phyloP scores from a whole-genome alignment of 768 basidiomycete species.

The Lactarius psammicola region DNA sequence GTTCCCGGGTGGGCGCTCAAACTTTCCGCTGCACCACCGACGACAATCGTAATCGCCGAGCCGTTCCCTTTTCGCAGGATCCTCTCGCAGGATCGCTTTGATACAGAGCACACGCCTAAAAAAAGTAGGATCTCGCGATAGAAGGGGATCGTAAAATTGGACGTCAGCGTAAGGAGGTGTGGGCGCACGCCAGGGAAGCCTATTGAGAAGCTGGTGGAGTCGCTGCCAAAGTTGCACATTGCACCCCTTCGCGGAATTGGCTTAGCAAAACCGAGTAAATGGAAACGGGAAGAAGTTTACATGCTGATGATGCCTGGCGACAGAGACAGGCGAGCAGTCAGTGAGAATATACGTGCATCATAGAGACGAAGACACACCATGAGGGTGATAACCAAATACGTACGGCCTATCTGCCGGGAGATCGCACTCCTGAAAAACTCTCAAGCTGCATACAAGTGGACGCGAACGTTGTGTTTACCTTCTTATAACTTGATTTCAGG shows the following conservation, averaged over 20 bases:
- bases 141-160: constrained; percentile 89
- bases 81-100: constrained; percentile 85
- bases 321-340: neutral
- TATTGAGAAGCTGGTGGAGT: constrained; percentile 91
- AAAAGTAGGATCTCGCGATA: constrained; percentile 89
- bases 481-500: constrained; percentile 38
- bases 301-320: constrained; percentile 90
- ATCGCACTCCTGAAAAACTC: constrained; percentile 66
- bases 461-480: constrained; percentile 36
- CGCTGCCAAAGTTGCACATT: constrained; percentile 93
- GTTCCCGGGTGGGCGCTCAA: constrained; percentile 96
- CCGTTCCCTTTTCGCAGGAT: constrained; percentile 56
- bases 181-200: constrained; percentile 90
- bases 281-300: constrained; percentile 53
- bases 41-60: constrained; percentile 85
- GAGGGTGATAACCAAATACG: constrained; percentile 98
- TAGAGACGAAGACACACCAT: constrained; percentile 55
- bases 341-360: neutral
- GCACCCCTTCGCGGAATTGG: constrained; percentile 63
- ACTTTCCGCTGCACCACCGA: constrained; percentile 95
- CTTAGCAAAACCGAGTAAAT: neutral
- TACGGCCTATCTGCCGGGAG: constrained; percentile 91
- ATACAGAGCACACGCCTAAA: constrained; percentile 90
- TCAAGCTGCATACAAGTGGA: constrained; percentile 6
- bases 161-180: constrained; percentile 86